Percentiles rank a stretch among this genome's conserved stretches.
Conservation (phyloP, 805 yeast genomes). For the Debaryomyces hansenii region DNA sequence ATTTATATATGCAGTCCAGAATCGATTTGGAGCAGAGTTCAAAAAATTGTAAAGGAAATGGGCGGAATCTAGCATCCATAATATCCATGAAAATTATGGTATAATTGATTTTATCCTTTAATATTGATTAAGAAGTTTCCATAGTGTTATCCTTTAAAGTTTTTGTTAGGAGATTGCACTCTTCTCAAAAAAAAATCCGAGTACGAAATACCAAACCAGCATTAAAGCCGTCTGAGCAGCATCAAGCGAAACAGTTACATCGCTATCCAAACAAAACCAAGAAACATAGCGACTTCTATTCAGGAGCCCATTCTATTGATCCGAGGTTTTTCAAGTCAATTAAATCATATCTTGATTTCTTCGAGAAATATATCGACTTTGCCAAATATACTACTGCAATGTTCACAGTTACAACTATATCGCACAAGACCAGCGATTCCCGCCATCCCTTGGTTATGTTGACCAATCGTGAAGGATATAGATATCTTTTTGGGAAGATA, state of each 20-base stretch:
- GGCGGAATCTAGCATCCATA: background rate
- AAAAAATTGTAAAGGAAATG: background rate
- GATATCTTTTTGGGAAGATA: slow-evolving; percentile 73
- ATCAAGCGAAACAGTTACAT: background rate
- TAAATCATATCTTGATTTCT: slow-evolving; percentile 6
- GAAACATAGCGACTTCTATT: background rate
- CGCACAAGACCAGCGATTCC: slow-evolving; percentile 57
- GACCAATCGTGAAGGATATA: slow-evolving; percentile 47
- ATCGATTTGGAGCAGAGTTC: background rate
- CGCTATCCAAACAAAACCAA: background rate
- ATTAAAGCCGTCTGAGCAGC: background rate
- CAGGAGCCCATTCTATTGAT: slow-evolving; percentile 9
- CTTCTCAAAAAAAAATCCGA: slow-evolving; percentile 3
- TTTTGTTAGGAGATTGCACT: slow-evolving; percentile 7
- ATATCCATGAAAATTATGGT: background rate
- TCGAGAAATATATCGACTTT: slow-evolving; percentile 12
- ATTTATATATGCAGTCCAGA: background rate
- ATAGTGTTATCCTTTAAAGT: slow-evolving; percentile 5
- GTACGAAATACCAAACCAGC: background rate
- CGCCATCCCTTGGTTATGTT: slow-evolving; percentile 56
- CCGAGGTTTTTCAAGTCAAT: slow-evolving; percentile 8
- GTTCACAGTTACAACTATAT: slow-evolving; percentile 52
- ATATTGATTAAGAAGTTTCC: slow-evolving; percentile 2
- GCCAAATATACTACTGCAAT: slow-evolving; percentile 25
- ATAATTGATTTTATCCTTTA: background rate